Evolutionary conservation across 2,329 filamentous ascomycete genomes (phyloP).

Genomic region (Taxawa tesnikishii): DNA sequence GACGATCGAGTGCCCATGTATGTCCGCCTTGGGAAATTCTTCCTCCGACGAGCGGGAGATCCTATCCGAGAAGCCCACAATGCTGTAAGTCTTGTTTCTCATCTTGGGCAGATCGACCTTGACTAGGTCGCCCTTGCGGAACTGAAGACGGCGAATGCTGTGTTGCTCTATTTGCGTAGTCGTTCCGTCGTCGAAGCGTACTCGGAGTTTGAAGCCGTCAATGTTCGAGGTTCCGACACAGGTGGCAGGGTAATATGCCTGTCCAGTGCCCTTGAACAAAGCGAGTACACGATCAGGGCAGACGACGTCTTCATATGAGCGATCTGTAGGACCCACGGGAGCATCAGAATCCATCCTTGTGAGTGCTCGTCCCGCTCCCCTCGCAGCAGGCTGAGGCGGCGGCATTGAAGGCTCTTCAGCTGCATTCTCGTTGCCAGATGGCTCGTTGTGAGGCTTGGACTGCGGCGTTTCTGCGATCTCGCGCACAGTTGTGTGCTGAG

Average conservation of each 20-base stretch:
- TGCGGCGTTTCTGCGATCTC: slow-evolving; percentile 3
- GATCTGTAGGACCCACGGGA: not conserved
- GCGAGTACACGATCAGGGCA: slow-evolving; percentile 45
- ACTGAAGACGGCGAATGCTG: slow-evolving; percentile 28
- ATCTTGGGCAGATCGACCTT: slow-evolving; percentile 33
- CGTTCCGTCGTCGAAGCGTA: slow-evolving; percentile 37
- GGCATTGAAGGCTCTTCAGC: not conserved
- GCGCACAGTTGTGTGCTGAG: too few species aligned
- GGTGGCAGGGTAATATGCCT: slow-evolving; percentile 48
- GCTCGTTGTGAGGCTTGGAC: slow-evolving; percentile 1
- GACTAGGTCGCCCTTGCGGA: slow-evolving; percentile 31
- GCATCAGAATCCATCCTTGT: slow-evolving; percentile 1
- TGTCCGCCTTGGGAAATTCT: slow-evolving; percentile 25
- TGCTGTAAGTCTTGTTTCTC: slow-evolving; percentile 31
- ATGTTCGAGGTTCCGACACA: slow-evolving; percentile 35
- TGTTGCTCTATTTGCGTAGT: slow-evolving; percentile 25
- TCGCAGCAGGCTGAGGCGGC: not conserved
- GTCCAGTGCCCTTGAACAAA: slow-evolving; percentile 38
- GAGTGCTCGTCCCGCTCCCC: not conserved
- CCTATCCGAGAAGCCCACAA: slow-evolving; percentile 30
- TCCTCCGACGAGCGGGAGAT: slow-evolving; percentile 16
- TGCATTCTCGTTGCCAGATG: not conserved
- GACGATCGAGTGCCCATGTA: slow-evolving; percentile 26
- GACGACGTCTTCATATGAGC: slow-evolving; percentile 8
- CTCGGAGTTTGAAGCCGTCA: slow-evolving; percentile 27